phyloP scores from a whole-genome alignment of 768 basidiomycete genomes.

The Paxillus rubicundulus region DNA sequence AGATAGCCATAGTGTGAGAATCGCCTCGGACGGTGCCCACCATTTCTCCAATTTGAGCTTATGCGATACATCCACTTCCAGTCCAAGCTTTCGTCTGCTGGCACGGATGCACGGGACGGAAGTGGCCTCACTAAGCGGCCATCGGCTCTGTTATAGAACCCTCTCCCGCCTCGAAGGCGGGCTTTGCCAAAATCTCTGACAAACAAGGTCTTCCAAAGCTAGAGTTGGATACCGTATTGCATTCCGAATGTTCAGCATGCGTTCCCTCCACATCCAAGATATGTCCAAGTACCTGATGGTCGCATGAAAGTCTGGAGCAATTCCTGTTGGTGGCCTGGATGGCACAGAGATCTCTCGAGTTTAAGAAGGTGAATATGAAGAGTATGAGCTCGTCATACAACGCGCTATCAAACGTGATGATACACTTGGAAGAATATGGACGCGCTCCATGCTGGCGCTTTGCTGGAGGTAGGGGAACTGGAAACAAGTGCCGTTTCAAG shows the following conservation, averaged over 20 bases:
- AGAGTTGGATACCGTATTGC: constrained; percentile 4
- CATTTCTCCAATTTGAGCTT: constrained; percentile 78
- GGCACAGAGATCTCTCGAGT: constrained; percentile 64
- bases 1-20: constrained; percentile 15
- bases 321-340: constrained; percentile 60
- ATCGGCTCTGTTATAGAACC: constrained; percentile 54
- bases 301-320: constrained; percentile 64
- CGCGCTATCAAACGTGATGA: constrained; percentile 47
- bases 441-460: constrained; percentile 49
- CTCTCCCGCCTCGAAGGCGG: constrained; percentile 65
- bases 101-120: constrained; percentile 45
- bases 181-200: constrained; percentile 61
- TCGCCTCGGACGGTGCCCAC: constrained; percentile 38
- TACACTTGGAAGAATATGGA: constrained; percentile 10
- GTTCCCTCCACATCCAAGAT: background rate
- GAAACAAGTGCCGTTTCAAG: constrained; percentile 50
- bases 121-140: constrained; percentile 58
- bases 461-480: constrained; percentile 48
- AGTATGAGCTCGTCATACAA: constrained; percentile 78
- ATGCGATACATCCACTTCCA: constrained; percentile 91
- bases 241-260: constrained; percentile 17
- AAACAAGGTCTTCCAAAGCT: constrained; percentile 72
- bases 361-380: constrained; percentile 69
- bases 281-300: constrained; percentile 52
- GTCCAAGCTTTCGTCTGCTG: constrained; percentile 41